Conservation (phyloP, 2,329 filamentous ascomycete species). For the Setomelanomma holmii region DNA sequence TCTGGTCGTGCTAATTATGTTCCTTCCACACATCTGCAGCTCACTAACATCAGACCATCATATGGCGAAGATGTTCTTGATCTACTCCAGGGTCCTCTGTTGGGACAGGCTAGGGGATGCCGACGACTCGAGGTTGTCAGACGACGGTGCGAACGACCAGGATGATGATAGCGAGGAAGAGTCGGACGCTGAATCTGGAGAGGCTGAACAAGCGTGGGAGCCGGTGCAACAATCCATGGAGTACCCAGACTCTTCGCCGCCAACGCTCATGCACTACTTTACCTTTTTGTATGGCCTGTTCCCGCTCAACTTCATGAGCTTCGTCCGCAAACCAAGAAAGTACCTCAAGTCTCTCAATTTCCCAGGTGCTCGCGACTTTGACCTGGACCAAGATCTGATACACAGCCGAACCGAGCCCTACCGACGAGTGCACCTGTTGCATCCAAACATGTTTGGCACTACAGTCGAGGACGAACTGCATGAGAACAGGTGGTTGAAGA, state of each 20-base stretch:
- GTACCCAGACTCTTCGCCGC: constrained; percentile 60
- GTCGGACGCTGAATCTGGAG: constrained; percentile 42
- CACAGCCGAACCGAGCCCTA: constrained; percentile 77
- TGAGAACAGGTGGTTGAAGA: constrained; percentile 81
- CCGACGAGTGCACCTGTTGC: constrained; percentile 74
- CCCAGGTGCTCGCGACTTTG: constrained; percentile 73
- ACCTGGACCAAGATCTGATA: constrained; percentile 80
- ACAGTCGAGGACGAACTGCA: constrained; percentile 81
- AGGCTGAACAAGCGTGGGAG: constrained; percentile 64
- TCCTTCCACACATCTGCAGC: constrained; percentile 80
- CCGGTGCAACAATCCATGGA: constrained; percentile 68
- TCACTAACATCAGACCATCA: constrained; percentile 67
- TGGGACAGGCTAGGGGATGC: constrained; percentile 67
- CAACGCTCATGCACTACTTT: constrained; percentile 76
- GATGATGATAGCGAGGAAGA: constrained; percentile 45
- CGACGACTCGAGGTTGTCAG: constrained; percentile 11
- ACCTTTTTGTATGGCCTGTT: constrained; percentile 84
- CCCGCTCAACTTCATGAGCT: constrained; percentile 85
- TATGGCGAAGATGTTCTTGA: constrained; percentile 77
- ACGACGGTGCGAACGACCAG: constrained; percentile 20
- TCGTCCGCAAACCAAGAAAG: constrained; percentile 80
- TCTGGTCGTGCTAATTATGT: constrained; percentile 78
- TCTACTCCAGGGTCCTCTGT: constrained; percentile 80
- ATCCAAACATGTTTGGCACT: constrained; percentile 83
- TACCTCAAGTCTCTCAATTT: constrained; percentile 78